Conservation (phyloP, 176 grass and related monocot species). For the Lolium multiflorum region DNA sequence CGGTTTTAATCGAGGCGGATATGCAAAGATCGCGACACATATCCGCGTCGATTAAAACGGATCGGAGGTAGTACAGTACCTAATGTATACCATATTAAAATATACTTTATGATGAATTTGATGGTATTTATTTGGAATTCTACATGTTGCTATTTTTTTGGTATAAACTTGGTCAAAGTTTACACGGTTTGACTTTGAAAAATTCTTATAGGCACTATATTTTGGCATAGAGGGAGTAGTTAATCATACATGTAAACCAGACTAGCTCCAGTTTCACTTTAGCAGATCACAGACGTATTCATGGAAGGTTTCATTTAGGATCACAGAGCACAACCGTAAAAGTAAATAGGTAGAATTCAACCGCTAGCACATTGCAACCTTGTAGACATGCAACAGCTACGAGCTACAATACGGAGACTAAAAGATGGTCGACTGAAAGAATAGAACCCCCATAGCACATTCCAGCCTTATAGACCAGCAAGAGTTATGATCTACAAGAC, state of each 20-base stretch:
- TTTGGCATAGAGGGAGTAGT: no score
- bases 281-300: background rate
- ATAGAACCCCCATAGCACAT: background rate
- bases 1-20: no score
- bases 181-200: no score
- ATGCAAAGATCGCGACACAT: no score
- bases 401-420: background rate
- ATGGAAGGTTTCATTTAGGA: background rate
- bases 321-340: conserved; percentile 3
- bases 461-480: background rate
- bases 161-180: no score
- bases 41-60: no score
- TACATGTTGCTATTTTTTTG: no score
- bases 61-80: no score
- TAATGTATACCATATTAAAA: no score
- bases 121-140: no score
- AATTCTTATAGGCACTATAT: no score
- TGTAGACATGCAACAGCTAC: background rate
- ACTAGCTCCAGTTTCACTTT: conserved; percentile 22
- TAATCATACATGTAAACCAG: conserved; percentile 12
- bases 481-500: background rate
- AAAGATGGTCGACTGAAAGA: background rate
- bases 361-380: background rate
- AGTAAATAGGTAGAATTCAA: conserved; percentile 18
- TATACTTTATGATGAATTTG: no score